phyloP scores from a whole-genome alignment of 192 early-diverging fungal genomes.

The Backusella parvicylindrica region DNA sequence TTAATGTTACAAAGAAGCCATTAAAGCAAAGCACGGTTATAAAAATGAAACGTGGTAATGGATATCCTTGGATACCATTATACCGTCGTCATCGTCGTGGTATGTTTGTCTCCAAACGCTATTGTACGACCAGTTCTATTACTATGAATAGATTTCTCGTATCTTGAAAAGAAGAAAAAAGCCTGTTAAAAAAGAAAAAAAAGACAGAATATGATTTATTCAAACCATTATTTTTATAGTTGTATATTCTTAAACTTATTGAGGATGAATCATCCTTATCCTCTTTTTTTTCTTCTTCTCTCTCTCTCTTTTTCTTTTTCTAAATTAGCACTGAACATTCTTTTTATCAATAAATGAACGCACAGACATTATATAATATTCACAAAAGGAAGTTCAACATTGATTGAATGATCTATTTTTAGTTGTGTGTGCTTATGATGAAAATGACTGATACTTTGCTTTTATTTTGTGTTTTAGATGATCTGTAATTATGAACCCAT shows the following conservation, averaged over 20 bases:
- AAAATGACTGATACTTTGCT: neutral
- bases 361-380: neutral
- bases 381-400: neutral
- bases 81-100: constrained; percentile 19
- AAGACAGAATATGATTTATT: neutral
- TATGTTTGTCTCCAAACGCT: neutral
- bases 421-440: neutral
- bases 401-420: neutral
- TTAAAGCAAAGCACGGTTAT: neutral
- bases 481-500: neutral
- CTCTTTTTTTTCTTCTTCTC: neutral
- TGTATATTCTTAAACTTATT: neutral
- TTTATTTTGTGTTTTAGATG: neutral
- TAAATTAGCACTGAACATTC: neutral
- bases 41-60: neutral
- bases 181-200: neutral
- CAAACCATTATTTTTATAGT: neutral
- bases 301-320: too few relatives aligned
- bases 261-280: neutral
- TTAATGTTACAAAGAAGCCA: constrained; percentile 1
- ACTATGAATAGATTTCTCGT: neutral
- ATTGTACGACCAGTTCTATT: neutral
- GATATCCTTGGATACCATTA: constrained; percentile 28
- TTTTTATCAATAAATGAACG: neutral
- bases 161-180: neutral